Base-by-base conservation (phyloP, 2,329 filamentous ascomycete genomes). In the Neopestalotiopsis sp. region DNA sequence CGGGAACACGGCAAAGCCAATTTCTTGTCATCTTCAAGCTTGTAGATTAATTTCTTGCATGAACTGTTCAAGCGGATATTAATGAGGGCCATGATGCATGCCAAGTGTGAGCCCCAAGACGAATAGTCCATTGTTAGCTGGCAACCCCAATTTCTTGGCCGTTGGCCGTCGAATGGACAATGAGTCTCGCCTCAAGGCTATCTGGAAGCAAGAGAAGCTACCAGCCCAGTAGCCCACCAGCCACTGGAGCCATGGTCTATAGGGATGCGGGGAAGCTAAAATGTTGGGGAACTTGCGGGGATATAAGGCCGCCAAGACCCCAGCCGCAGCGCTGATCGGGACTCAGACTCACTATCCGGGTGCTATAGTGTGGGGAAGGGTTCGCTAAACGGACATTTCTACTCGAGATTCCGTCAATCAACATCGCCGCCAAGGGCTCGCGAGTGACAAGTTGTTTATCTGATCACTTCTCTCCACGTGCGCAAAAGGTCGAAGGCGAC, bases 371-470 rank as follows among this genome's bases (percentile, higher is more conserved):
- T 63, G 66, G 66, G 58, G 66, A 67, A 62, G 45, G n/a, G 45
- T 1, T 56, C 24, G 17, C 17, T 17, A 14, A 28, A 40, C 57
- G 57, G 66, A 30, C 66, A 59, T 67, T 56, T 67, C 45, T 49
- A 38, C 32, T 57, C 68, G 38, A 70, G 70, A 67, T 72, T 74
- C 73, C 73, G 70, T 74, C 73, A 74, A 74, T 74, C 72, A 74
- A n/a, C 65, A 34, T 13, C 5, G 4, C 30, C 49, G 53, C 69
- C 57, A 67, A 67, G 53, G 28, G 13, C 42, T 24, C 30, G 14
- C 28, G 38, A 17, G 61, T 28, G 42, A 62, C 28, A 5, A 59
- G 30, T 61, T 49, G 67, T 24, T 17, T 17, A 38, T 63, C 57
- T 45, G 40, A 67, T 28, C 66, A 61, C n/a, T 38, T n/a, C 59